Percentiles rank a stretch among this genome's conserved stretches.
phyloP scores from a whole-genome alignment of 2,329 filamentous ascomycete genomes.

The Nigrograna mackinnonii region DNA sequence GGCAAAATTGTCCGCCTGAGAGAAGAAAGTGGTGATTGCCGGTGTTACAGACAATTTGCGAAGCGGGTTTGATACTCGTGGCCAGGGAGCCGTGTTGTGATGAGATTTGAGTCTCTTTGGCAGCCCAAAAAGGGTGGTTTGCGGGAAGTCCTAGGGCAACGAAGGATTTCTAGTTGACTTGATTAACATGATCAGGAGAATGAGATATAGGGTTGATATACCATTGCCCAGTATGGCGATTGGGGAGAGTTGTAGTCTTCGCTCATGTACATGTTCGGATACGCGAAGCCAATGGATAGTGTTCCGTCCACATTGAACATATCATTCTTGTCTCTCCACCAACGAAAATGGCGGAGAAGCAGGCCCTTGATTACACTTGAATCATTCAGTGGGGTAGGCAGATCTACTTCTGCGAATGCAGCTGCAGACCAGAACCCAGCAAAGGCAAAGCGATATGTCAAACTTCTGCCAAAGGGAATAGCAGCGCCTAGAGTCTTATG shows the following conservation, averaged over 20 bases:
- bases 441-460: slow-evolving; percentile 57
- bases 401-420: slow-evolving; percentile 46
- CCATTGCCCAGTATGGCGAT: slow-evolving; percentile 58
- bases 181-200: not conserved
- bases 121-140: slow-evolving; percentile 51
- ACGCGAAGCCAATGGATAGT: slow-evolving; percentile 52
- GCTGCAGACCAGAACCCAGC: slow-evolving; percentile 54
- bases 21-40: slow-evolving; percentile 35
- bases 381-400: slow-evolving; percentile 43
- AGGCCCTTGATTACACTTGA: slow-evolving; percentile 53
- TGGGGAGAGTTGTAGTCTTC: slow-evolving; percentile 64
- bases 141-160: slow-evolving; percentile 44
- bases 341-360: slow-evolving; percentile 53
- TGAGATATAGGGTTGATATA: not conserved
- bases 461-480: slow-evolving; percentile 56
- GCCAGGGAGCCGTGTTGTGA: not conserved
- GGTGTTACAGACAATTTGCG: slow-evolving; percentile 52
- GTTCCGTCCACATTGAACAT: slow-evolving; percentile 56
- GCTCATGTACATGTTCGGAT: slow-evolving; percentile 58
- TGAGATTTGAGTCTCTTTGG: slow-evolving; percentile 43
- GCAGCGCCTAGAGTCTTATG: too few species aligned
- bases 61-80: slow-evolving; percentile 30
- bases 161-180: slow-evolving; percentile 51
- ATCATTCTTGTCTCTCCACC: slow-evolving; percentile 49
- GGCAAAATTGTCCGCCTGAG: slow-evolving; percentile 36